Conservation (phyloP, 371 early-diverging fungal species). For the Quaeritorhiza haematococci region DNA sequence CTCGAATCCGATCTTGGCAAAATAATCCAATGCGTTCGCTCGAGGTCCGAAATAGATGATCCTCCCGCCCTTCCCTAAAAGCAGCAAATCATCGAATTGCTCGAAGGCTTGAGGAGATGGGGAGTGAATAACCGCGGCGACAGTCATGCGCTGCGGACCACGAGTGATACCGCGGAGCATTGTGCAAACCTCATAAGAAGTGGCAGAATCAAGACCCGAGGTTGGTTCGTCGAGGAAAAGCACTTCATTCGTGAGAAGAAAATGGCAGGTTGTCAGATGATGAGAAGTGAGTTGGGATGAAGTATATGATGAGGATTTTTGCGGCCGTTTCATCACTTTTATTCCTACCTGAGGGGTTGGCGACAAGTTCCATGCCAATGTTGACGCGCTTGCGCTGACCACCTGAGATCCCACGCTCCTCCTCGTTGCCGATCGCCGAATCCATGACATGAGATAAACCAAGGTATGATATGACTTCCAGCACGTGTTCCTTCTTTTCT, state of each 20-base stretch:
- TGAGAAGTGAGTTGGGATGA: too few relatives aligned
- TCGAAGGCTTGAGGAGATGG: constrained; percentile 61
- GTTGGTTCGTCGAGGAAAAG: constrained; percentile 57
- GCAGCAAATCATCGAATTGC: constrained; percentile 58
- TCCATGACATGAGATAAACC: constrained; percentile 60
- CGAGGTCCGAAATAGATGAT: constrained; percentile 60
- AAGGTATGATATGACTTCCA: constrained; percentile 44
- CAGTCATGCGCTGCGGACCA: constrained; percentile 55
- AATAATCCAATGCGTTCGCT: constrained; percentile 21
- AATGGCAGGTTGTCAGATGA: too few relatives aligned
- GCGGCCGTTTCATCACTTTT: too few relatives aligned
- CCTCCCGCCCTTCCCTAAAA: constrained; percentile 61
- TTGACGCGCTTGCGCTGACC: constrained; percentile 80
- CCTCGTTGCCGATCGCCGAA: constrained; percentile 61
- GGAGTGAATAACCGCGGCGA: constrained; percentile 70
- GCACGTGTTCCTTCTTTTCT: constrained; percentile 47
- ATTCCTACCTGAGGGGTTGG: constrained; percentile 48
- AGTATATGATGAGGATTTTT: too few relatives aligned
- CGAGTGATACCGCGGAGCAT: constrained; percentile 53
- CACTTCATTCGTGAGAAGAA: too few relatives aligned
- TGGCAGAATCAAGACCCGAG: constrained; percentile 72
- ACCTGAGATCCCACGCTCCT: constrained; percentile 70
- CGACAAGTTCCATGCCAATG: constrained; percentile 79
- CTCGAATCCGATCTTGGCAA: constrained; percentile 29
- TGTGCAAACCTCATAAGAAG: constrained; percentile 60